phyloP scores from a whole-genome alignment of 106 monocot genomes.

The Dioscorea dumetorum region DNA sequence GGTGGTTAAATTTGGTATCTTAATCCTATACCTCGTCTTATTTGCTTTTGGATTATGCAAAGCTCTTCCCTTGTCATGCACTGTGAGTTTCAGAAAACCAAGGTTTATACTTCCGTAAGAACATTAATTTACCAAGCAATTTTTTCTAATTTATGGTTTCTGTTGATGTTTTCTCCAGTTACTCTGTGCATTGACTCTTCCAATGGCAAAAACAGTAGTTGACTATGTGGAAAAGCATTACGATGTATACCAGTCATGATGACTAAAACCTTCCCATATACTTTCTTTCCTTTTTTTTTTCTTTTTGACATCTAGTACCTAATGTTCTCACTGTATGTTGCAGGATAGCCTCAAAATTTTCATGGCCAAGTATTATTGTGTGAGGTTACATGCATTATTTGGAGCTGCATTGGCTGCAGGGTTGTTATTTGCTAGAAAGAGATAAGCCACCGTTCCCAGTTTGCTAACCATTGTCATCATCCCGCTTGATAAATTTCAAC shows the following conservation, averaged over 20 bases:
- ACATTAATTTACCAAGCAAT: not conserved
- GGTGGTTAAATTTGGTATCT: slow-evolving; percentile 51
- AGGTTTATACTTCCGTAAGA: not conserved
- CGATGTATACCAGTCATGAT: slow-evolving; percentile 30
- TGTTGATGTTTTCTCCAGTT: slow-evolving; percentile 25
- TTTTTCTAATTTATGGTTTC: not conserved
- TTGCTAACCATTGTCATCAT: too few species aligned
- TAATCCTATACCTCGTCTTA: slow-evolving; percentile 48
- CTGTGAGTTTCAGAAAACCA: slow-evolving; percentile 31
- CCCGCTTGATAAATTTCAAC: too few species aligned
- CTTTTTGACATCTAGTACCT: too few species aligned
- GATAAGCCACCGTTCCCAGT: not conserved
- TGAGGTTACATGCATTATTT: slow-evolving; percentile 76
- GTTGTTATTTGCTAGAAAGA: slow-evolving; percentile 48
- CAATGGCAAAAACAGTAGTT: slow-evolving; percentile 52
- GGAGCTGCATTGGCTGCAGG: slow-evolving; percentile 66
- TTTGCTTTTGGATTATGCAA: slow-evolving; percentile 37
- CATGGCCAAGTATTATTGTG: slow-evolving; percentile 94
- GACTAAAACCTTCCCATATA: too few species aligned
- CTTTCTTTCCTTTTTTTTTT: too few species aligned
- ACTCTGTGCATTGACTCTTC: slow-evolving; percentile 53
- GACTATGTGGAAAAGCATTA: slow-evolving; percentile 63
- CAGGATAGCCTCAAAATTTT: slow-evolving; percentile 87
- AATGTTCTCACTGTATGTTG: not conserved
- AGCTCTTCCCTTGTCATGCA: slow-evolving; percentile 56